Evolutionary conservation across 768 basidiomycete genomes (phyloP), one percentile per base, ranked within the genome.

Genomic region (Mycena albidolilacea): DNA sequence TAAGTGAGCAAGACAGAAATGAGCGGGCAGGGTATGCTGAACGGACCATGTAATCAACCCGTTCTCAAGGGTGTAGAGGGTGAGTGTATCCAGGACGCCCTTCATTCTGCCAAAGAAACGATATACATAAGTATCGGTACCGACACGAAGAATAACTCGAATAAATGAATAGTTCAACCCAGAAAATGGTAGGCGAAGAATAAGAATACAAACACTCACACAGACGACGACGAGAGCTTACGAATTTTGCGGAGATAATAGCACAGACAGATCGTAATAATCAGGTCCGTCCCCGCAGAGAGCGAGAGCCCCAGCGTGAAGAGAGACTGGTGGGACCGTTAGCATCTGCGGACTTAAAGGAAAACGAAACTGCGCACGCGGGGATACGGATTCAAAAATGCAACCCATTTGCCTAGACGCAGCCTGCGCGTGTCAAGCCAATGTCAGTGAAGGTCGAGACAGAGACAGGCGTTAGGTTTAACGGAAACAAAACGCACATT

Each of bases 11-110:
- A 21, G 19, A 37, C 8, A 30, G 30, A 9, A 8, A 59, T 8
- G 21, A 9, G 2, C 5, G 9, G 39, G 37, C 14, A 38, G 7
- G 12, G 19, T 38, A 38, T 8, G 12, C 35, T n/a, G 10, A 1
- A 77, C 78, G 52, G 62, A 86, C 85, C 83, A 81, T 8, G 85
- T 86, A 21, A 86, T 73, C 23, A 82, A 68, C 61, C 84, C 85
- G 11, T 84, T 86, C 75, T 86, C 85, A 21, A 86, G 78, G 1
- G 85, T 86, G 66, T 86, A 86, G 21, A 85, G 67, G 4, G 85
- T 84, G 17, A 86, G 80, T 0, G 81, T 77, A 54, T 85, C 77
- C n/a, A 86, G 79, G 43, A 85, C 75, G 9, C 84, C 78, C 63
- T 84, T 82, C 81, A 86, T 78, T 55, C 85, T 86, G 61, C 19